These are phyloP conservation scores for Vachellia collinsii DNA, from an alignment of 306 rosid species.

Conservation along the genomic window DNA sequence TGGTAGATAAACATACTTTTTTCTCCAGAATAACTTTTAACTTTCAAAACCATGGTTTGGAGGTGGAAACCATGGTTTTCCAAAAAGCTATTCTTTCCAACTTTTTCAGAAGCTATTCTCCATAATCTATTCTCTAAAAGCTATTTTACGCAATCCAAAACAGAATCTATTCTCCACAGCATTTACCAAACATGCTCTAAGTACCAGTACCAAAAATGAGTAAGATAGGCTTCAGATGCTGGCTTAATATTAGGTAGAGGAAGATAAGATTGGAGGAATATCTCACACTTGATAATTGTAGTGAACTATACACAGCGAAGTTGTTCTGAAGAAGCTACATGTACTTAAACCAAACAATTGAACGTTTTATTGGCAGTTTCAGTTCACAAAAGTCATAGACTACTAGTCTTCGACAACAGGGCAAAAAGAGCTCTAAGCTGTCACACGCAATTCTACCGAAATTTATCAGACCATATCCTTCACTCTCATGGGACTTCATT, in stretches of 20 bases:
- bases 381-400: conserved; percentile 32
- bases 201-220: not conserved
- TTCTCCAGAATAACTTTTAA: no score
- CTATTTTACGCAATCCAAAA: no score
- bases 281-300: not conserved
- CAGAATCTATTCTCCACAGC: no score
- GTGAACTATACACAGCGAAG: conserved; percentile 2
- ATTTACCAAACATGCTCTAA: no score
- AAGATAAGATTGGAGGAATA: not conserved
- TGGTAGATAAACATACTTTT: no score
- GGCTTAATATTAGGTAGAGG: not conserved
- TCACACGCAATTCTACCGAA: conserved; percentile 30
- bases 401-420: conserved; percentile 50
- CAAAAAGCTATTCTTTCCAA: no score
- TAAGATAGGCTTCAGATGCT: conserved; percentile 1
- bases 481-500: conserved; percentile 29
- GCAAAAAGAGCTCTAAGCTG: conserved; percentile 46
- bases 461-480: conserved; percentile 33
- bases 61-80: no score
- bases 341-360: conserved; percentile 37
- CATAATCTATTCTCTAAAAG: no score
- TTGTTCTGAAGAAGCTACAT: conserved; percentile 24
- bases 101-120: no score
- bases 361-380: conserved; percentile 48
- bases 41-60: no score